phyloP scores from a whole-genome alignment of 2,329 filamentous ascomycete species.

The Ascochyta koolunga region DNA sequence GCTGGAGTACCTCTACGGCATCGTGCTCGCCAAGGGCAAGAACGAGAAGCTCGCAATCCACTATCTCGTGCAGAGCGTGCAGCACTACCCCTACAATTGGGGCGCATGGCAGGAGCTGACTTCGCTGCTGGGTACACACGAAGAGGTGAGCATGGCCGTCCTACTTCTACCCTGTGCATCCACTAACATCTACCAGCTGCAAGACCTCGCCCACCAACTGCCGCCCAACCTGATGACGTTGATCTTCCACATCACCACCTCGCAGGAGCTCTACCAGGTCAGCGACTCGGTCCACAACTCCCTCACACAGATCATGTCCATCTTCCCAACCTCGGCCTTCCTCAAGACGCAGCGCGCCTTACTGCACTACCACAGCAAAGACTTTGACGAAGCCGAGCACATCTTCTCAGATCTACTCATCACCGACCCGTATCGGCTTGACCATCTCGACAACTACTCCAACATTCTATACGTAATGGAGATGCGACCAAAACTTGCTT shows the following conservation, averaged over 20 bases:
- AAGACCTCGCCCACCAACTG: constrained; percentile 59
- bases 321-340: constrained; percentile 89
- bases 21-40: constrained; percentile 87
- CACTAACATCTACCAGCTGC: neutral
- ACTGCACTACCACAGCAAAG: constrained; percentile 87
- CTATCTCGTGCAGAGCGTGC: constrained; percentile 86
- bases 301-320: constrained; percentile 76
- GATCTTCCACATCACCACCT: constrained; percentile 91
- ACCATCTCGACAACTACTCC: constrained; percentile 93
- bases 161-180: neutral
- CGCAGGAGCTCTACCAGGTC: constrained; percentile 89
- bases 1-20: constrained; percentile 91
- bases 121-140: constrained; percentile 75
- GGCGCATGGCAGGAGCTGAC: constrained; percentile 94
- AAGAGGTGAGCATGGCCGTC: constrained; percentile 67
- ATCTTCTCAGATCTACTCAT: constrained; percentile 72
- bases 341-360: constrained; percentile 88
- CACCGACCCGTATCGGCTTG: constrained; percentile 73
- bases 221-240: constrained; percentile 91
- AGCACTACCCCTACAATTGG: constrained; percentile 94
- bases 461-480: constrained; percentile 97
- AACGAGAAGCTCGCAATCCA: constrained; percentile 84
- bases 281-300: constrained; percentile 75
- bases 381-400: constrained; percentile 67
- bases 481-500: constrained; percentile 84